Percentiles rank a stretch among this genome's conserved stretches.
phyloP scores from a whole-genome alignment of 805 yeast species.

The Hanseniaspora pseudoguilliermondii region DNA sequence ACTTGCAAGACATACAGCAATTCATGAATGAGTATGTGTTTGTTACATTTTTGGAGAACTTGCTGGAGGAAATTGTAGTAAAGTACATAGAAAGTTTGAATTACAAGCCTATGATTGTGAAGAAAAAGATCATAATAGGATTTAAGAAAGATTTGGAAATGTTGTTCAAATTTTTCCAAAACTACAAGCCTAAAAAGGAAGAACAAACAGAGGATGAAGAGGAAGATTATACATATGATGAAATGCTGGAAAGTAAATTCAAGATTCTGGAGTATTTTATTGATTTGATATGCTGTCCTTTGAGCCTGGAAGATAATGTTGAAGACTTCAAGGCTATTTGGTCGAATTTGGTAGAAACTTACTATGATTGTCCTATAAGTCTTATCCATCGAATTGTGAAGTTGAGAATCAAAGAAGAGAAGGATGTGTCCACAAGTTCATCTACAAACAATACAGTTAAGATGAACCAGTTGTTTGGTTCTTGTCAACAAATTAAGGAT shows the following conservation, averaged over 20 bases:
- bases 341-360: conserved; percentile 47
- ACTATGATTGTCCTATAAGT: conserved; percentile 66
- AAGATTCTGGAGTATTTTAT: conserved; percentile 49
- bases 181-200: conserved; percentile 30
- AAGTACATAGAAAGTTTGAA: conserved; percentile 38
- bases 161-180: conserved; percentile 41
- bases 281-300: conserved; percentile 38
- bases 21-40: conserved; percentile 42
- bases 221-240: conserved; percentile 9
- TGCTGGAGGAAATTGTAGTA: conserved; percentile 40
- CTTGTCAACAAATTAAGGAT: conserved; percentile 17
- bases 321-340: conserved; percentile 44
- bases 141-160: conserved; percentile 50
- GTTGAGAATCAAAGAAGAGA: conserved; percentile 30
- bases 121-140: conserved; percentile 36
- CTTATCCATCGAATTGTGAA: conserved; percentile 53
- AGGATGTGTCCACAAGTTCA: conserved; percentile 16
- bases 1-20: conserved; percentile 49
- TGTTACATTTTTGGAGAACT: conserved; percentile 40
- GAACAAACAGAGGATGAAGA: conserved; percentile 19
- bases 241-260: conserved; percentile 28
- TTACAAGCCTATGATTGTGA: conserved; percentile 30
- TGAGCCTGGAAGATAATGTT: conserved; percentile 16
- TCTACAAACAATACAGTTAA: background rate
- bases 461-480: background rate